Evolutionary conservation across 495 filamentous ascomycete genomes (phyloP).

Genomic region (Penicillium nucicola): DNA sequence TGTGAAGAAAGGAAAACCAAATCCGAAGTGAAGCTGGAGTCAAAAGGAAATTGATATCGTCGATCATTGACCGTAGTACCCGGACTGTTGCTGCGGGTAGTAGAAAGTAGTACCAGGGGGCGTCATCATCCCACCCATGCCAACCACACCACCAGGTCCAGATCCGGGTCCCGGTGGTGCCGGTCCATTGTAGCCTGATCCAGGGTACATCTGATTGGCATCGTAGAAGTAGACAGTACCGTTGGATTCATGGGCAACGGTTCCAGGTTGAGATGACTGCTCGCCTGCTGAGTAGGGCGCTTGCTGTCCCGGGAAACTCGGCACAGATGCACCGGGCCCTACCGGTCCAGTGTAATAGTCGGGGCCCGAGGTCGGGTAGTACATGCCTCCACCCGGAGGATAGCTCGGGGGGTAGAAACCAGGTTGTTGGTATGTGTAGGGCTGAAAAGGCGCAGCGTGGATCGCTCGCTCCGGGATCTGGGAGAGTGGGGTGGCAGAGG

Average conservation of each 20-base stretch:
- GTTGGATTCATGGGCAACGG: slow-evolving; percentile 87
- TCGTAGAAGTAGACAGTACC: slow-evolving; percentile 97
- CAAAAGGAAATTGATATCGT: slow-evolving; percentile 1
- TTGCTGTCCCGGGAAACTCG: slow-evolving; percentile 52
- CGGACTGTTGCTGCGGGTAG: slow-evolving; percentile 56
- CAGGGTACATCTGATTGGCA: slow-evolving; percentile 60
- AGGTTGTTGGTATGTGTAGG: slow-evolving; percentile 60
- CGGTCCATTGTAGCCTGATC: slow-evolving; percentile 43
- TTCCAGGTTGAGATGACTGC: slow-evolving; percentile 54
- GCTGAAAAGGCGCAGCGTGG: slow-evolving; percentile 90
- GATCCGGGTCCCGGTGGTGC: slow-evolving; percentile 39
- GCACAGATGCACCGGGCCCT: slow-evolving; percentile 49
- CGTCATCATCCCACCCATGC: slow-evolving; percentile 80
- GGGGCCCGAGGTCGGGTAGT: slow-evolving; percentile 46
- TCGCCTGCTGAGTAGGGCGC: slow-evolving; percentile 43
- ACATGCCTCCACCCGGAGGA: slow-evolving; percentile 48
- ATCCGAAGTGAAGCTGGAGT: slow-evolving; percentile 8
- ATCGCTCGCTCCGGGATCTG: slow-evolving; percentile 94
- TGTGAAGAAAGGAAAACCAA: slow-evolving; percentile 8
- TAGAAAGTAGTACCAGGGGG: slow-evolving; percentile 69
- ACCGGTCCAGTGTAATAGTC: slow-evolving; percentile 47
- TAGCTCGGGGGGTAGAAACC: slow-evolving; percentile 62
- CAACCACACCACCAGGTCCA: slow-evolving; percentile 57
- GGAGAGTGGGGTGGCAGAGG: slow-evolving; percentile 84
- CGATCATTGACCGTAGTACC: slow-evolving; percentile 64